phyloP scores from a whole-genome alignment of 2,329 filamentous ascomycete species.

The Dryadomyces quercivorus region DNA sequence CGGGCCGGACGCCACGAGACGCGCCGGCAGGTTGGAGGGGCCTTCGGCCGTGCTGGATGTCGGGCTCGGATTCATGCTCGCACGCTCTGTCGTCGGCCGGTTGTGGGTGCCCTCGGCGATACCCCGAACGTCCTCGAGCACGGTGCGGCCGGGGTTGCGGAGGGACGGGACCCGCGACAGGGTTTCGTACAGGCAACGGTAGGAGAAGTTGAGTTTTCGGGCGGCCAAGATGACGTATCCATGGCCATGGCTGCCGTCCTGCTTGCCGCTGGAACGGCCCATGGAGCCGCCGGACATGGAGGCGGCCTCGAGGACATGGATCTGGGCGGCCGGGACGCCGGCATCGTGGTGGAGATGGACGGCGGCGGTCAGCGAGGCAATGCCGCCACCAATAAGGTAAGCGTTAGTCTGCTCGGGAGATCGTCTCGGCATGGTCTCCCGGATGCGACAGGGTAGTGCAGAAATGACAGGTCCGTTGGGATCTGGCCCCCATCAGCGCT shows the following conservation, averaged over 20 bases:
- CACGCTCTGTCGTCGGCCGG: neutral
- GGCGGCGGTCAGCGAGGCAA: slow-evolving; percentile 18
- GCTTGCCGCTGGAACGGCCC: slow-evolving; percentile 6
- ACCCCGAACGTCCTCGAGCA: slow-evolving; percentile 16
- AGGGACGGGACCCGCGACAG: slow-evolving; percentile 16
- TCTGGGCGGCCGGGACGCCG: slow-evolving; percentile 15
- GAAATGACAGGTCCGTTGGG: neutral
- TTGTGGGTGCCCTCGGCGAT: slow-evolving; percentile 2
- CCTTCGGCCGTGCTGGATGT: neutral
- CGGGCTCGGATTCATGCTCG: neutral
- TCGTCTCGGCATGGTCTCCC: neutral
- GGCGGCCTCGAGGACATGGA: slow-evolving; percentile 18
- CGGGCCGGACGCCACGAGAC: slow-evolving; percentile 13
- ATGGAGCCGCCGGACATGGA: slow-evolving; percentile 14
- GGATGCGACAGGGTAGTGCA: neutral
- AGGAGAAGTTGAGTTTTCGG: slow-evolving; percentile 19
- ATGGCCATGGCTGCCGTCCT: slow-evolving; percentile 9
- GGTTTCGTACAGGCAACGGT: slow-evolving; percentile 18
- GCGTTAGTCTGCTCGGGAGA: slow-evolving; percentile 14
- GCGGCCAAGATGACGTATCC: slow-evolving; percentile 17
- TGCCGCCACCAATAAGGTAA: slow-evolving; percentile 19
- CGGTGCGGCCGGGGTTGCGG: slow-evolving; percentile 11
- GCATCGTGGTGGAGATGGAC: slow-evolving; percentile 19
- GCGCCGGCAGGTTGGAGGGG: slow-evolving; percentile 11
- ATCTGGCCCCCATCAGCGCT: neutral